Evolutionary conservation across 1,139 yeast species (phyloP), one percentile per base, ranked within the genome.

Genomic region (Geotrichum reessii): DNA sequence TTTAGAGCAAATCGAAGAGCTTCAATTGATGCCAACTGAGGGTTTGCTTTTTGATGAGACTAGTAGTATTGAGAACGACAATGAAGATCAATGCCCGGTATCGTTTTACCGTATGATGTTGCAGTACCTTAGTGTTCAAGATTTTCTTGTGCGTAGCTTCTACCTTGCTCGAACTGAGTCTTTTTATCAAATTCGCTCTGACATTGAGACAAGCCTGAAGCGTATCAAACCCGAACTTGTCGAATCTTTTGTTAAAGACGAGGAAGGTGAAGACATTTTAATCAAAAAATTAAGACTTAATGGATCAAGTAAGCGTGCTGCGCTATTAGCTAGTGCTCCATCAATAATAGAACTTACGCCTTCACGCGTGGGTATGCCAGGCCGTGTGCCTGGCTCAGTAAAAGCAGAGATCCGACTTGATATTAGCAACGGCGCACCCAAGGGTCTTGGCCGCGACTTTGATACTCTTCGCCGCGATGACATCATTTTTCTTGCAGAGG

Each of bases 91-190:
- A 37, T n/a, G 3, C n/a, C 62, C 67, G 1, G 51, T 65, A 7
- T 66, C 72, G 3, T 56, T 65, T 6, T 65, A 67, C 14, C 57
- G 64, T 25, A 57, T 68, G 31, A 67, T 69, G 8, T 60, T 69
- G 6, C 74, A 71, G 49, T 76, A 68, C 58, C 67, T 78, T 9
- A 70, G 77, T 2, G 48, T 70, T 7, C 61, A 69, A 4, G 82
- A 78, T 61, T 69, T 73, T 22, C 52, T 74, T 3, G 53, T 66
- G 5, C 69, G 79, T 42, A 59, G 65, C 1, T 70, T 69, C 49
- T 58, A 62, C 11, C 55, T 67, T 0, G 56, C 59, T 2, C 64
- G 71, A 17, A 56, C 60, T 1, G 70, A 67, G 24, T 52, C 65
- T 0, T 65, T 68, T 54, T 59, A 57, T 14, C 66, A 64, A 3